Percentiles rank a stretch among this genome's conserved stretches.
These are phyloP conservation scores for Fusarium sp. DNA, from an alignment of 2,329 filamentous ascomycete genomes.

Conservation along the genomic window DNA sequence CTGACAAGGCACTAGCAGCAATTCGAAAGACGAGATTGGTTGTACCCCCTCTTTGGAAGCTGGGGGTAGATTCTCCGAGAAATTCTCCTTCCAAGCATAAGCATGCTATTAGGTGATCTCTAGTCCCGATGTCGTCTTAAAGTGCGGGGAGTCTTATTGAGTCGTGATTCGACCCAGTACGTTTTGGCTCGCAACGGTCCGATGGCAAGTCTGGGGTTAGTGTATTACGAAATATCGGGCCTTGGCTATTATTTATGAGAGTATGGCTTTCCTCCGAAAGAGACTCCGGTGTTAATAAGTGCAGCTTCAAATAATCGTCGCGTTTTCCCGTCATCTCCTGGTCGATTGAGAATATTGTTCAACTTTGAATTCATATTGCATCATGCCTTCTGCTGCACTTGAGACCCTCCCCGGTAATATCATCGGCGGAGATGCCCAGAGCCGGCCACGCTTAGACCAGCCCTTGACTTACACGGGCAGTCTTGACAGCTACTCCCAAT, in stretches of 20 bases:
- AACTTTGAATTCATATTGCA: slow-evolving; percentile 23
- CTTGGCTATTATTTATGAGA: slow-evolving; percentile 24
- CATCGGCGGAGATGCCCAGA: slow-evolving; percentile 50
- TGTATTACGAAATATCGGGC: slow-evolving; percentile 3
- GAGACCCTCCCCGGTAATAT: slow-evolving; percentile 47
- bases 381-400: slow-evolving; percentile 53
- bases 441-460: slow-evolving; percentile 48
- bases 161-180: slow-evolving; percentile 41
- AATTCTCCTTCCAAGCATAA: slow-evolving; percentile 44
- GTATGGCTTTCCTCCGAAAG: slow-evolving; percentile 20
- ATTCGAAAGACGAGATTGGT: slow-evolving; percentile 22
- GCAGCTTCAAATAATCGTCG: slow-evolving; percentile 27
- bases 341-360: slow-evolving; percentile 18
- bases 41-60: slow-evolving; percentile 15
- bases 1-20: slow-evolving; percentile 4
- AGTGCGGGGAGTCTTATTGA: slow-evolving; percentile 35
- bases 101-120: slow-evolving; percentile 40
- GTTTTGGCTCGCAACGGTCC: slow-evolving; percentile 36
- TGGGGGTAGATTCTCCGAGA: slow-evolving; percentile 46
- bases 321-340: slow-evolving; percentile 7
- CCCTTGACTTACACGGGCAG: slow-evolving; percentile 57
- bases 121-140: slow-evolving; percentile 50
- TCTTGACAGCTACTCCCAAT: slow-evolving; percentile 55
- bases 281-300: slow-evolving; percentile 30
- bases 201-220: slow-evolving; percentile 35